phyloP scores from a whole-genome alignment of 2,329 filamentous ascomycete genomes.

The Colletotrichum sp. region DNA sequence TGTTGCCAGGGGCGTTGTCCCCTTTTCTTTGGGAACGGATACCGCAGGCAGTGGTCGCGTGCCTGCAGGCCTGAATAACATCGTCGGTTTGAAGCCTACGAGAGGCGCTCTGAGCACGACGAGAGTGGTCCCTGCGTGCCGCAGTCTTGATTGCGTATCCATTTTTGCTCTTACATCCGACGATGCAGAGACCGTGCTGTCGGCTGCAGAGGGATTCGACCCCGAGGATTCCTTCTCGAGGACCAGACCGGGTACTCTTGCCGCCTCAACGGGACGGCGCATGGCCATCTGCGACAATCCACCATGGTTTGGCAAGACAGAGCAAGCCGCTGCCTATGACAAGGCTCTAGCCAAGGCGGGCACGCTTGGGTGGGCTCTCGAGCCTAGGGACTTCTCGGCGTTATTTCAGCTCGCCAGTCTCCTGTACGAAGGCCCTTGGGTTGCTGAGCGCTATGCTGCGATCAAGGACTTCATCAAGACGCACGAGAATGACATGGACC shows the following conservation, averaged over 20 bases:
- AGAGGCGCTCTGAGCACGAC: conserved; percentile 55
- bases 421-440: conserved; percentile 62
- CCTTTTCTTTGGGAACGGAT: conserved; percentile 63
- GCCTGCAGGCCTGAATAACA: conserved; percentile 58
- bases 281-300: conserved; percentile 47
- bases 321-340: conserved; percentile 49
- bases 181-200: conserved; percentile 56
- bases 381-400: conserved; percentile 49
- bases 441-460: conserved; percentile 61
- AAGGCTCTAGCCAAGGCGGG: conserved; percentile 40
- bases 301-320: conserved; percentile 35
- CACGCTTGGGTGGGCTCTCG: conserved; percentile 44
- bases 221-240: conserved; percentile 57
- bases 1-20: conserved; percentile 57
- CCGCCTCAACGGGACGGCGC: conserved; percentile 13
- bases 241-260: conserved; percentile 25
- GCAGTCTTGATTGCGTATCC: conserved; percentile 62
- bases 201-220: conserved; percentile 53
- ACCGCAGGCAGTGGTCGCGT: conserved; percentile 62
- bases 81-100: conserved; percentile 57
- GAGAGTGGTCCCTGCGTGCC: conserved; percentile 60
- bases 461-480: conserved; percentile 51
- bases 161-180: conserved; percentile 54
- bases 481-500: conserved; percentile 35
- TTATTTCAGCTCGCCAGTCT: conserved; percentile 59